Evolutionary conservation across 192 early-diverging fungal species (phyloP), one percentile per base, ranked within the genome.

Genomic region (Podochytrium sp.): DNA sequence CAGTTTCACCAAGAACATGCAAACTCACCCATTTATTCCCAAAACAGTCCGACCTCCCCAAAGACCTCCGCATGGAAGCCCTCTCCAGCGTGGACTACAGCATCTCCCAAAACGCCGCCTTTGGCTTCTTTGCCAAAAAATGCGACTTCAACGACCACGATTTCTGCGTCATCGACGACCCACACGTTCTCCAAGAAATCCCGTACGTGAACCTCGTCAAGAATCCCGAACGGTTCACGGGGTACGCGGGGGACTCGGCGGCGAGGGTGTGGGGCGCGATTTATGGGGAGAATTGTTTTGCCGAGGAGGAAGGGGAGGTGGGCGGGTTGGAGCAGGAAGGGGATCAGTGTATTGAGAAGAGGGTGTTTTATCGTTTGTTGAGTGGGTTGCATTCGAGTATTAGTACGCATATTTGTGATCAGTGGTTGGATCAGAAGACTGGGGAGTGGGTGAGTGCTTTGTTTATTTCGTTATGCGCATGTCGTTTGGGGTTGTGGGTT

Each of bases 241-340:
- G 95, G 20, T 99, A 98, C 71, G 87, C 91, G 27, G 98, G 98
- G 56, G 87, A 91, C 20, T 91, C 92, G 42, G 91, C 96, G 40
- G 86, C 85, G 32, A 87, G 92, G 47, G 91, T 99, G 5, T 99
- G 98, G 98, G 89, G 89, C 65, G 87, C 96, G n/a, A 95, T 99
- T 32, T 99, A 99, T 76, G 86, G 92, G 73, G 94, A 99, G 77
- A 99, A 98, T 81, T 99, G 98, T 79, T 98, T 99, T 78, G 90
- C 91, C 68, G 81, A 92, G 10, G 59, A 51, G 25, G 14, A 29
- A 12, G 47, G 29, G 6, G 52, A n/a, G 6, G 33, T 10, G 27
- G n/a, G 66, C 25, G 7, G 53, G 30, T 65, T 73, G 41, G 90
- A 88, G 55, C 75, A 88, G 53, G 78, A 81, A 3, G 51, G 40